phyloP scores from a whole-genome alignment of 108 stramenopile species.

The Conticribra weissflogii region DNA sequence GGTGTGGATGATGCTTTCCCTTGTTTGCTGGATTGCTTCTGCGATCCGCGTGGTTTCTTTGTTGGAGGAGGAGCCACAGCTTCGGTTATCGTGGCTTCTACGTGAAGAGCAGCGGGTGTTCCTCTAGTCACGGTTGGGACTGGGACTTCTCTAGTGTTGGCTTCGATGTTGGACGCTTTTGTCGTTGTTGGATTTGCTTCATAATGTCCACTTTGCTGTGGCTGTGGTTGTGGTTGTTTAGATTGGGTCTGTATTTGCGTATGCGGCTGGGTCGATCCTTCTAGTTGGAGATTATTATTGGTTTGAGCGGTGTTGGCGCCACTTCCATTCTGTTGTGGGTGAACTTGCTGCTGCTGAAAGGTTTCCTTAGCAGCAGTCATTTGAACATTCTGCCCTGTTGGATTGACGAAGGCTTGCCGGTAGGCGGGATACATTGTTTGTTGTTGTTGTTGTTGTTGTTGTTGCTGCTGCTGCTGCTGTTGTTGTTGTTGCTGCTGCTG shows the following conservation, averaged over 20 bases:
- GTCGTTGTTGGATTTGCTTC: too few relatives aligned
- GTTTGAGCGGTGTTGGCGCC: too few relatives aligned
- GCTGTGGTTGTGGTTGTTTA: neutral
- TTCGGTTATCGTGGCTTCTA: neutral
- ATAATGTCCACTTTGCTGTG: neutral
- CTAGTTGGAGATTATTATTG: too few relatives aligned
- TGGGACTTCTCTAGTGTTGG: conserved; percentile 8
- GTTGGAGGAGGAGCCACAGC: conserved; percentile 5
- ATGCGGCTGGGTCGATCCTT: too few relatives aligned
- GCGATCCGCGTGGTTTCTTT: conserved; percentile 15
- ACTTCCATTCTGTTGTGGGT: neutral
- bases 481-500: conserved; percentile 23
- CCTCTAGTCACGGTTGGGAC: conserved; percentile 7
- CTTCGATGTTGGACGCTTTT: neutral
- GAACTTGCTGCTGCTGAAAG: neutral
- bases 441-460: conserved; percentile 19
- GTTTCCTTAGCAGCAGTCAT: neutral
- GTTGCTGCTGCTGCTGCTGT: conserved; percentile 18
- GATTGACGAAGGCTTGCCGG: neutral
- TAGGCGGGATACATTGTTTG: conserved; percentile 9
- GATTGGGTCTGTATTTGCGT: too few relatives aligned
- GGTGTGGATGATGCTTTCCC: neutral
- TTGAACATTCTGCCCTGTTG: neutral
- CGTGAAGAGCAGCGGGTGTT: neutral
- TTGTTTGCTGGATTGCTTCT: neutral